phyloP scores from a whole-genome alignment of 2,329 filamentous ascomycete species.

The Ophiostoma ulmi region DNA sequence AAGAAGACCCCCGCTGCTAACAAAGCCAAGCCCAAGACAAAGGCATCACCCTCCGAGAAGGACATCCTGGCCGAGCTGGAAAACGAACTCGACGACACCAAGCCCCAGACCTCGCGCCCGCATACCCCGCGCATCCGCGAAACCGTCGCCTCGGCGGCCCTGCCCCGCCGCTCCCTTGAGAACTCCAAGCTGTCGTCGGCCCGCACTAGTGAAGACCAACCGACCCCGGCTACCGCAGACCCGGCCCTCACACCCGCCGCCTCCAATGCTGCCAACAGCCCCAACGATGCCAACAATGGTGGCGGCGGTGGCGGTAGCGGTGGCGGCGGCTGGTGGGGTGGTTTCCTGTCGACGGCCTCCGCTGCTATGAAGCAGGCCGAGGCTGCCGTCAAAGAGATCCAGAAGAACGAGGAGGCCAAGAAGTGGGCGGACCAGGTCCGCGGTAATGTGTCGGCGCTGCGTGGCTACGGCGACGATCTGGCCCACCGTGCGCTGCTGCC shows the following conservation, averaged over 20 bases:
- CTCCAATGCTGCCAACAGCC: constrained; percentile 19
- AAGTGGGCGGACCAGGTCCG: constrained; percentile 92
- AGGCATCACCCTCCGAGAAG: constrained; percentile 50
- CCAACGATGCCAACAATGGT: constrained; percentile 21
- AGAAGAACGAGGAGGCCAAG: constrained; percentile 93
- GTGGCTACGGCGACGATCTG: constrained; percentile 79
- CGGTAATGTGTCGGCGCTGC: constrained; percentile 76
- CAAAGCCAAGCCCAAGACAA: constrained; percentile 42
- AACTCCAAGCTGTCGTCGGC: constrained; percentile 39
- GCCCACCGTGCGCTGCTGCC: constrained; percentile 74
- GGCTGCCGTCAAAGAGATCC: constrained; percentile 87
- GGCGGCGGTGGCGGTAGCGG: not conserved
- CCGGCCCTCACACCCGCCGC: constrained; percentile 25
- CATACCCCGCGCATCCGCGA: constrained; percentile 72
- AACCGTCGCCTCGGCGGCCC: constrained; percentile 41
- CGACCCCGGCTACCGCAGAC: constrained; percentile 37
- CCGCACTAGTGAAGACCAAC: constrained; percentile 52
- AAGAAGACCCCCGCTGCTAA: constrained; percentile 37
- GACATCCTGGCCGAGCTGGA: constrained; percentile 87
- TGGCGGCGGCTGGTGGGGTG: constrained; percentile 79
- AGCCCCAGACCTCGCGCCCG: constrained; percentile 61
- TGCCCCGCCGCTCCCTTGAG: constrained; percentile 31
- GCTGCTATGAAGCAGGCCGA: constrained; percentile 86
- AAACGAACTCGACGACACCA: constrained; percentile 64
- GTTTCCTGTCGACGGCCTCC: constrained; percentile 73